These are phyloP conservation scores for Symbiodinium pilosum DNA, from an alignment of 73 alveolate species.

Conservation along the genomic window DNA sequence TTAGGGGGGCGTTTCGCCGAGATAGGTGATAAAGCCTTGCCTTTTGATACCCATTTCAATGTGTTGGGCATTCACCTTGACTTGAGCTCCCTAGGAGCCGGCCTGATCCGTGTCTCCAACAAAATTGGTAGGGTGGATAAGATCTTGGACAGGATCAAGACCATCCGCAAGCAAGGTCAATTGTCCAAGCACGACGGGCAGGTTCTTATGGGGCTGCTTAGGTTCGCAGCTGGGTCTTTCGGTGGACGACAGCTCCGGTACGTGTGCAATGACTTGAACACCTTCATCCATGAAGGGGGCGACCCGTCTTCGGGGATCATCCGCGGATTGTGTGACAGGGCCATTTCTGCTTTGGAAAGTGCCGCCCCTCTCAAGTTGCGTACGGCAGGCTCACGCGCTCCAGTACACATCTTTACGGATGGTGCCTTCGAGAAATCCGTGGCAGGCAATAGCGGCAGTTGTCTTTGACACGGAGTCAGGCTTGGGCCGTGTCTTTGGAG, in stretches of 20 bases:
- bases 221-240: constrained; percentile 12
- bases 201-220: neutral
- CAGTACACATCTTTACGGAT: constrained; percentile 21
- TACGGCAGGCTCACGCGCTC: neutral
- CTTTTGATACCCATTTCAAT: too few species aligned
- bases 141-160: neutral
- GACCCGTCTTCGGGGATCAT: neutral
- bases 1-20: constrained; percentile 10
- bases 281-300: neutral
- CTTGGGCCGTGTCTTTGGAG: neutral
- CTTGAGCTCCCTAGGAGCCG: neutral
- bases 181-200: neutral
- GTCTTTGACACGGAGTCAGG: neutral
- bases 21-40: neutral
- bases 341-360: neutral
- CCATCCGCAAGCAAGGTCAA: neutral
- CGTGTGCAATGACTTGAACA: neutral
- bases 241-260: neutral
- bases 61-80: neutral
- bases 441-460: neutral
- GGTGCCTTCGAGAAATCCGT: neutral
- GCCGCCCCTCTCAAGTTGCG: neutral
- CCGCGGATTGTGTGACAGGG: neutral
- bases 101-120: neutral
- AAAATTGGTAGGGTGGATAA: neutral